Evolutionary conservation across 768 basidiomycete species (phyloP), one percentile per base, ranked within the genome.

Genomic region (Tephrocybe rancida): DNA sequence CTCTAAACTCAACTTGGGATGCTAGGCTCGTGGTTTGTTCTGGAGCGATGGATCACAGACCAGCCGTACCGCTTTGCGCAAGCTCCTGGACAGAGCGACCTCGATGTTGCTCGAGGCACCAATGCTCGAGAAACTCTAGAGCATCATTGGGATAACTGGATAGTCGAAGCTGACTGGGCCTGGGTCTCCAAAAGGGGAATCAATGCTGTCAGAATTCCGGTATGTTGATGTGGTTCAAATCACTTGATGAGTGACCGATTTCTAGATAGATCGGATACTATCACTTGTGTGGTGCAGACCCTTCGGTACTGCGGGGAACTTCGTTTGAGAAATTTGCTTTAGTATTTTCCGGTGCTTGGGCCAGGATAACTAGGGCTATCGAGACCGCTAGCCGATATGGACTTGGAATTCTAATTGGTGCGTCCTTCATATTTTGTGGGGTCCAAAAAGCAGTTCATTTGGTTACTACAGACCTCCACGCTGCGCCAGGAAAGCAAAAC

Each of bases 401-500:
- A 16, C 74, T 94, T n/a, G 89, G 90, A 2, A 87, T 93, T 16
- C 71, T 92, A 16, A 73, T 93, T 43, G 87, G 87, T 87, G 45
- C 10, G 76, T 64, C 19, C 14, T 29, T 44, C 21, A 19, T 3
- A 22, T 18, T 37, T 1, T 37, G 18, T 1, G 18, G 24, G 9
- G 7, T n/a, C 16, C n/a, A 1, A 10, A 10, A 13, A 44, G 13
- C 19, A 2, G 3, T 8, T 32, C 4, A 29, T 43, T 9, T 8
- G 19, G 18, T 22, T 21, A 14, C 5, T 27, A 0, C 54, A 88
- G 88, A 90, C 67, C 75, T 90, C 3, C 88, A 90, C 56, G 82
- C 87, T 18, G 88, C 85, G 0, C 85, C 87, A 0, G 88, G 88
- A 8, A 88, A 87, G 62, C 89, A 90, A 61, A 91, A 90, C 60